A percentile compares a stretch with the other conserved stretches of the same genome.
Evolutionary conservation across 2,329 filamentous ascomycete species (phyloP).

Genomic region (Aureobasidium sp.): DNA sequence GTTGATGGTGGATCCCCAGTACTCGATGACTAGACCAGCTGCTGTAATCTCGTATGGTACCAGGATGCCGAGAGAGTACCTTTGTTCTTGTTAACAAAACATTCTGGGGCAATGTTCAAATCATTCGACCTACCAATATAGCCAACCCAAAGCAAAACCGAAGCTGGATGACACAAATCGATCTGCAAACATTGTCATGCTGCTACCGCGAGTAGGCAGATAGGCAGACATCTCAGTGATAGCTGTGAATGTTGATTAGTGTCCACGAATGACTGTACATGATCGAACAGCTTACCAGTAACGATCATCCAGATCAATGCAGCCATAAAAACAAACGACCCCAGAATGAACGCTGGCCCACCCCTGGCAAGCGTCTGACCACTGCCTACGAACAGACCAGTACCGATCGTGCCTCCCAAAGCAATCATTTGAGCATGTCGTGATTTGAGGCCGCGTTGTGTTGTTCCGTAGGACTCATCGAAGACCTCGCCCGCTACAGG

Average conservation of each 20-base stretch:
- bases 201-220: conserved; percentile 46
- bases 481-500: conserved; percentile 19
- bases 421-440: conserved; percentile 30
- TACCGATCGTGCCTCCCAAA: conserved; percentile 25
- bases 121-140: conserved; percentile 23
- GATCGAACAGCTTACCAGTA: conserved; percentile 21
- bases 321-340: conserved; percentile 34
- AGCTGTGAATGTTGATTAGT: conserved; percentile 1
- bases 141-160: conserved; percentile 40
- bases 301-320: conserved; percentile 38
- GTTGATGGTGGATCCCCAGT: conserved; percentile 31
- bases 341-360: conserved; percentile 36
- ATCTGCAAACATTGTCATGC: conserved; percentile 42
- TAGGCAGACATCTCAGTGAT: conserved; percentile 51
- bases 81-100: too few species aligned
- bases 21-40: conserved; percentile 28
- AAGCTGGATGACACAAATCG: conserved; percentile 37
- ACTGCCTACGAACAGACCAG: conserved; percentile 28
- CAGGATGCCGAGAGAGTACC: conserved; percentile 32
- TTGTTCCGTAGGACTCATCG: conserved; percentile 27
- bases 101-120: too few species aligned
- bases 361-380: conserved; percentile 30
- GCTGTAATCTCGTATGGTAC: conserved; percentile 32
- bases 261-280: conserved; percentile 24
- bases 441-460: conserved; percentile 33